Evolutionary conservation across 441 rosid species (phyloP).

Genomic region (Manihot esculenta): DNA sequence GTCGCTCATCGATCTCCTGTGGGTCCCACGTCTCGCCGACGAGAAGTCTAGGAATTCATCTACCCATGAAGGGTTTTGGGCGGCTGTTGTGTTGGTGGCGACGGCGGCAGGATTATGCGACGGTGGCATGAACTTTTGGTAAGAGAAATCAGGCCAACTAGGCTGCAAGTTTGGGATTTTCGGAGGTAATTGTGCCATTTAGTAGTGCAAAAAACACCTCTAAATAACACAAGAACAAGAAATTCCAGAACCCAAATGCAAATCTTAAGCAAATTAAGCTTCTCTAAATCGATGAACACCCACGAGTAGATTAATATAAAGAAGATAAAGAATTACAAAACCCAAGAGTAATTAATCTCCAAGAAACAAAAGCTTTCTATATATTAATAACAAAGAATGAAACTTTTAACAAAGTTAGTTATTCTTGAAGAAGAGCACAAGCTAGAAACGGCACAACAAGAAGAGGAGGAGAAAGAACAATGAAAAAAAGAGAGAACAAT

Average conservation of each 20-base stretch:
- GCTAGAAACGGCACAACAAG: neutral
- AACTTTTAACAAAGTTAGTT: too few species aligned
- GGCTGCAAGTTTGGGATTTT: slow-evolving; percentile 74
- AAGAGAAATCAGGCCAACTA: slow-evolving; percentile 66
- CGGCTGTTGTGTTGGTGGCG: slow-evolving; percentile 12
- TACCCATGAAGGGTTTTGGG: slow-evolving; percentile 69
- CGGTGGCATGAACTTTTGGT: slow-evolving; percentile 27
- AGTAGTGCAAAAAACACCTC: neutral
- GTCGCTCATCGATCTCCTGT: slow-evolving; percentile 85
- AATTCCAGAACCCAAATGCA: neutral
- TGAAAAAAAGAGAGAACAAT: neutral
- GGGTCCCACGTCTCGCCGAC: slow-evolving; percentile 57
- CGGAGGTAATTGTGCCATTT: slow-evolving; percentile 93
- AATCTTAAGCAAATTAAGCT: too few species aligned
- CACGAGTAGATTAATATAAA: too few species aligned
- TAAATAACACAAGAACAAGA: slow-evolving; percentile 1
- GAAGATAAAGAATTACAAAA: too few species aligned
- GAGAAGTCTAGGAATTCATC: slow-evolving; percentile 95
- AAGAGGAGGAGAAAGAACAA: neutral
- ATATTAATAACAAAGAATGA: too few species aligned
- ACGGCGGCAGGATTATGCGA: neutral
- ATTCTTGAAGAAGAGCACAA: too few species aligned
- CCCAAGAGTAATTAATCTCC: too few species aligned
- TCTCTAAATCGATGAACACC: too few species aligned
- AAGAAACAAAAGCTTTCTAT: too few species aligned